Evolutionary conservation across 192 early-diverging fungal species (phyloP), one percentile per base, ranked within the genome.

Genomic region (Umbelopsis sp.): DNA sequence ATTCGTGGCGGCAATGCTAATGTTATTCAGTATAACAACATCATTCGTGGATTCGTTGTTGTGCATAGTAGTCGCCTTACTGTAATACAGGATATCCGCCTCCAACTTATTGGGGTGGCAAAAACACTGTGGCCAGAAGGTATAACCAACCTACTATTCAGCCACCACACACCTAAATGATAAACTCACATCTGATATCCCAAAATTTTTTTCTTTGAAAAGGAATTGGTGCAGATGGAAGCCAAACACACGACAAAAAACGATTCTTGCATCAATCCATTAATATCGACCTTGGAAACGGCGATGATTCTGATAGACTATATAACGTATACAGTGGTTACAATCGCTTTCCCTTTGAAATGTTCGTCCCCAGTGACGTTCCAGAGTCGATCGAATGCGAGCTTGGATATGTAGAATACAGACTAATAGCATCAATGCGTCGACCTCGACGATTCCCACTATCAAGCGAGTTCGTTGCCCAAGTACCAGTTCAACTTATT

Each of bases 41-140:
- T 77, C 16, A 45, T 77, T 32, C 76, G 71, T 49, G 76, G 76
- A 8, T 45, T 45, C 22, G 66, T 77, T 36, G 56, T 68, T 10
- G 43, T 77, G 41, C 25, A 70, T 14, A 50, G 50, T 32, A 22
- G 45, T 51, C 53, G 68, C 17, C 44, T 66, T 6, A 31, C 32
- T 22, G 43, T 56, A 22, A 62, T 77, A 16, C 49, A 77, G 14
- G 36, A 66, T 21, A 54, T 77, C 45, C 72, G 49, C 4, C 36
- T 77, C 10, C 45, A 66, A 49, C 73, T 77, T n/a, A 47, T 77
- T 51, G 76, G 76, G 2, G 44, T 69, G 25, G 68, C 76, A 25
- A 78, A 78, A 52, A 78, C 76, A 38, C 21, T 78, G 1, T 78
- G 76, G 76, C 76, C 76, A 34, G 76, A 73, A 70, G 71, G 76